A percentile compares a stretch with the other conserved stretches of the same genome.
These are phyloP conservation scores for Aciculoconidium aculeatum DNA, from an alignment of 805 yeast species.

Conservation along the genomic window DNA sequence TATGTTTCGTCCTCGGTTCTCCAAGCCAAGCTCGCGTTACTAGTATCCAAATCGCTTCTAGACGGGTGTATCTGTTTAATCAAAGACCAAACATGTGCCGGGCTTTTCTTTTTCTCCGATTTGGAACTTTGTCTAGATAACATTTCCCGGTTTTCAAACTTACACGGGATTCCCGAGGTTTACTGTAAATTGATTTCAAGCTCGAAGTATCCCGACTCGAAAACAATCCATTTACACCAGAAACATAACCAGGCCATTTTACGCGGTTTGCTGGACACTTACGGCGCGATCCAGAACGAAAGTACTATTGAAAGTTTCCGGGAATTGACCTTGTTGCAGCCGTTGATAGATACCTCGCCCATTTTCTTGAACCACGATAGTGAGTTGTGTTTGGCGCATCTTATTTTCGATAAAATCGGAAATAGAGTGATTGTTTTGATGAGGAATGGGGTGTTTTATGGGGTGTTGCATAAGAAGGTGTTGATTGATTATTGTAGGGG, in stretches of 20 bases:
- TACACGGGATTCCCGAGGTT: conserved; percentile 20
- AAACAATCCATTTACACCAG: conserved; percentile 2
- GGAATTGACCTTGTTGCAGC: conserved; percentile 34
- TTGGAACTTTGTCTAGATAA: conserved; percentile 48
- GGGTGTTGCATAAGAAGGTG: conserved; percentile 48
- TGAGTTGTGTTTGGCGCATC: conserved; percentile 45
- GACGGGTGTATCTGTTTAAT: conserved; percentile 51
- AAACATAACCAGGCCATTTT: conserved; percentile 2
- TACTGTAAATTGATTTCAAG: conserved; percentile 18
- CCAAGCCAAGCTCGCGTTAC: conserved; percentile 25
- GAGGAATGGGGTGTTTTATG: conserved; percentile 42
- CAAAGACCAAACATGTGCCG: conserved; percentile 31
- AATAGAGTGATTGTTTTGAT: conserved; percentile 42
- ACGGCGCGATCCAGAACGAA: conserved; percentile 11
- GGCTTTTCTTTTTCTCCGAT: conserved; percentile 45
- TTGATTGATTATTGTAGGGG: conserved; percentile 40
- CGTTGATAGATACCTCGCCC: conserved; percentile 41
- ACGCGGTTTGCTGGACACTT: conserved; percentile 5
- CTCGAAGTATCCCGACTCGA: conserved; percentile 2
- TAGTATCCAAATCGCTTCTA: conserved; percentile 38
- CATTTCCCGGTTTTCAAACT: conserved; percentile 23
- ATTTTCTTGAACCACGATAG: conserved; percentile 42
- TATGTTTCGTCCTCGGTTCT: conserved; percentile 27
- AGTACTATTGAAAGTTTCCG: conserved; percentile 13
- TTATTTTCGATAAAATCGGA: conserved; percentile 48